Conservation (phyloP, 441 rosid species). For the Cnidoscolus chayamansa region DNA sequence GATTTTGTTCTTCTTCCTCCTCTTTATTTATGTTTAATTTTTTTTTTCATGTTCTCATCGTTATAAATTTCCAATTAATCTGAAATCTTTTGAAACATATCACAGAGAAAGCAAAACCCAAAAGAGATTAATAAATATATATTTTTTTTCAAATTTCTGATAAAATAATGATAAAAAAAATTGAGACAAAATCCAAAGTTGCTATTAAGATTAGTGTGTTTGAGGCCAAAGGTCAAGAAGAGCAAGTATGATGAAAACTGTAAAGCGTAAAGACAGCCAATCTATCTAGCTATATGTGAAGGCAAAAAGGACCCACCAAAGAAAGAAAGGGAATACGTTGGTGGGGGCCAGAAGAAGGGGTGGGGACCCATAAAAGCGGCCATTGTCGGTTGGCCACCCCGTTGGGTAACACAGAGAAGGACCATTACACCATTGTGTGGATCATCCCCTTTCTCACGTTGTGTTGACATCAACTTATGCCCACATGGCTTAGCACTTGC, state of each 20-base stretch:
- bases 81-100: neutral
- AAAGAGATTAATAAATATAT: neutral
- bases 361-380: conserved; percentile 24
- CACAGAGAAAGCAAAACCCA: neutral
- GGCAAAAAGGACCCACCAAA: conserved; percentile 31
- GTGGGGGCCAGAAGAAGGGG: neutral
- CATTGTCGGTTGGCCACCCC: conserved; percentile 56
- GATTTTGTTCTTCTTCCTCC: neutral
- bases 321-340: neutral
- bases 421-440: conserved; percentile 37
- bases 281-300: neutral
- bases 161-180: neutral
- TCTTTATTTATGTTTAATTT: neutral
- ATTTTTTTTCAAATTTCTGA: neutral
- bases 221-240: conserved; percentile 1
- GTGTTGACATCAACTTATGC: conserved; percentile 37
- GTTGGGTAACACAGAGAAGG: conserved; percentile 50
- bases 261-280: conserved; percentile 16
- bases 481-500: conserved; percentile 20
- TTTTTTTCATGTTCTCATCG: neutral
- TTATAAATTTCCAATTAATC: neutral
- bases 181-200: neutral
- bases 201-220: conserved; percentile 3
- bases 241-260: conserved; percentile 11
- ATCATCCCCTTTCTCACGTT: conserved; percentile 30